Evolutionary conservation across 768 basidiomycete genomes (phyloP), one percentile per base, ranked within the genome.

Genomic region (Leccinum aurantiacum): DNA sequence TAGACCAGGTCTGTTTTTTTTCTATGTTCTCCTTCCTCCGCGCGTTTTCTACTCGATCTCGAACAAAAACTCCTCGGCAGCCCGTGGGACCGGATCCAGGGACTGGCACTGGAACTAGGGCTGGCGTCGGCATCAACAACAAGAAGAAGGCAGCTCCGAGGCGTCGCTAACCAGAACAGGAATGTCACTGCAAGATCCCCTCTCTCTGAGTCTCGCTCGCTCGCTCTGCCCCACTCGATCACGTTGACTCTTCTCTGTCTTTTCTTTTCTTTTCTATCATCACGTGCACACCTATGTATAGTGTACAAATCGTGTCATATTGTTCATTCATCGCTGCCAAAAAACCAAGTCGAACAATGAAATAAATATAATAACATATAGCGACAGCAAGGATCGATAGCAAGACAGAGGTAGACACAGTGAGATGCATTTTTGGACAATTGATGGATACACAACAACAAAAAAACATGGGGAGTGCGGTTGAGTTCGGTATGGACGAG

Each of bases 1-100:
- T 54, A 54, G 65, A 69, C 58, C 66, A 71, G 71, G 71, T 73
- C 61, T 46, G 60, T 59, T 35, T 60, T 41, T 53, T 19, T 15
- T 11, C 6, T n/a, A 5, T 47, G 48, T 50, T 31, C 38, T n/a
- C 29, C 22, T 11, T 11, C 7, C 15, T 58, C 52, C 54, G 41
- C 19, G 50, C 52, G 51, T 57, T 22, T 51, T 31, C 10, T 52
- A 10, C 29, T 17, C 19, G 17, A 27, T 27, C 44, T 46, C 44
- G 44, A 46, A 46, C 44, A 19, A 46, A 56, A 58, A 52, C 48
- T 57, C 41, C 50, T 58, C n/a, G 58, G 44, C 49, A 63, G 59
- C 52, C 47, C 0, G 11, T 55, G 27, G 59, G 5, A 4, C 55
- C 57, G 44, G 49, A 24, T 31, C 46, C 66, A 22, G 41, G 57